Evolutionary conservation across 805 yeast genomes (phyloP).

Genomic region (Aciculoconidium aculeatum): DNA sequence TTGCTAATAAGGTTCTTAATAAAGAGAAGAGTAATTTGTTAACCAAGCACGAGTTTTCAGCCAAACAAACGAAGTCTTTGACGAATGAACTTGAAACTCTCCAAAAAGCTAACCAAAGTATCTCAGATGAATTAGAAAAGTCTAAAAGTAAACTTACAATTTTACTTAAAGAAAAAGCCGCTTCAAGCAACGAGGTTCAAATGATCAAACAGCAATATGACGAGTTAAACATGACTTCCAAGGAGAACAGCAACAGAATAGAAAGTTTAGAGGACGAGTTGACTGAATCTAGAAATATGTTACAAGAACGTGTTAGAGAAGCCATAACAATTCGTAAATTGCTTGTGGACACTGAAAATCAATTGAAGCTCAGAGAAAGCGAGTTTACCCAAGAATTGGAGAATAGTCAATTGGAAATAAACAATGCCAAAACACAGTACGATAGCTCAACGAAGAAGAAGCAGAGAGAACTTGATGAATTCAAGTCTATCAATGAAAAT

Average conservation of each 20-base stretch:
- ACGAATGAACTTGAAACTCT: constrained; percentile 34
- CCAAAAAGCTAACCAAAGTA: constrained; percentile 38
- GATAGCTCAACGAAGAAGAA: constrained; percentile 44
- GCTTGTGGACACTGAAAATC: constrained; percentile 62
- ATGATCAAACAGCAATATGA: constrained; percentile 61
- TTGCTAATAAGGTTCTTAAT: constrained; percentile 25
- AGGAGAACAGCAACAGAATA: constrained; percentile 55
- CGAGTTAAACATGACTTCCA: constrained; percentile 59
- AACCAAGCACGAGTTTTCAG: constrained; percentile 36
- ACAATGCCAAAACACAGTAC: no score
- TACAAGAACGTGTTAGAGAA: constrained; percentile 81
- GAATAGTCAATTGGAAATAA: constrained; percentile 32
- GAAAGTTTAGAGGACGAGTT: constrained; percentile 78
- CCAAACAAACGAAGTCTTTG: constrained; percentile 24
- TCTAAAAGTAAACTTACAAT: constrained; percentile 32
- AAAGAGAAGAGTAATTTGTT: constrained; percentile 37
- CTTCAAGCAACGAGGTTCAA: constrained; percentile 36
- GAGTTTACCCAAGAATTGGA: constrained; percentile 65
- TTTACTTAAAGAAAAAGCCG: constrained; percentile 26
- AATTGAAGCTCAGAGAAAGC: constrained; percentile 42
- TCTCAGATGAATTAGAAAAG: constrained; percentile 34
- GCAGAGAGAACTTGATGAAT: constrained; percentile 62
- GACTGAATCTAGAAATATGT: constrained; percentile 61
- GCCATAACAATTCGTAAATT: constrained; percentile 65
- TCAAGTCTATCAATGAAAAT: constrained; percentile 36